A percentile compares a stretch with the other conserved stretches of the same genome.
Evolutionary conservation across 768 basidiomycete genomes (phyloP).

Genomic region (Suillus cothurnatus): DNA sequence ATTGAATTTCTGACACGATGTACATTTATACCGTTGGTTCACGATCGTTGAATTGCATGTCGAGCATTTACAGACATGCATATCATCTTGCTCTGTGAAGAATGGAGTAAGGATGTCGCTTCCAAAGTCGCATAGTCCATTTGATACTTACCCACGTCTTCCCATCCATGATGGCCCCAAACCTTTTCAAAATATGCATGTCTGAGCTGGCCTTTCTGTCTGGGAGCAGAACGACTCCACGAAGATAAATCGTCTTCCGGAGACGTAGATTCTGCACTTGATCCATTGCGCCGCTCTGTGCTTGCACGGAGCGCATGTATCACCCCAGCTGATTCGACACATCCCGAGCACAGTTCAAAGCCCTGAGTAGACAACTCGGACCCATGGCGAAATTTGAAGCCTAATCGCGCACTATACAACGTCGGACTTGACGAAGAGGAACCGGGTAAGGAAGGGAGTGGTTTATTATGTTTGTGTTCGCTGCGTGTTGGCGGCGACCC

Average conservation of each 20-base stretch:
- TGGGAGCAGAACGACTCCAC: slow-evolving; percentile 69
- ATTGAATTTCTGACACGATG: slow-evolving; percentile 76
- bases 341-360: slow-evolving; percentile 84
- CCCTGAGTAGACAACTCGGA: slow-evolving; percentile 39
- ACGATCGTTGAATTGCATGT: slow-evolving; percentile 71
- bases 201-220: slow-evolving; percentile 71
- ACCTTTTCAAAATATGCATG: slow-evolving; percentile 88
- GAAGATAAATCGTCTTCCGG: slow-evolving; percentile 58
- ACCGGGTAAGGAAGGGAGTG: slow-evolving; percentile 46
- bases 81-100: slow-evolving; percentile 72
- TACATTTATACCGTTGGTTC: slow-evolving; percentile 80
- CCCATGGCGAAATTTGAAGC: background rate
- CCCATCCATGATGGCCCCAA: slow-evolving; percentile 85
- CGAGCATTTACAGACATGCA: slow-evolving; percentile 65
- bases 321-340: slow-evolving; percentile 78
- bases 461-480: slow-evolving; percentile 38
- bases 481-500: slow-evolving; percentile 17
- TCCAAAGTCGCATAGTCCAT: background rate
- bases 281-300: slow-evolving; percentile 30
- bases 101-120: background rate
- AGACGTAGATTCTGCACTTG: slow-evolving; percentile 45
- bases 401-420: slow-evolving; percentile 11
- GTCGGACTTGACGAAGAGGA: slow-evolving; percentile 26
- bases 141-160: slow-evolving; percentile 73
- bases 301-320: slow-evolving; percentile 70